A percentile compares a stretch with the other conserved stretches of the same genome.
Conservation (phyloP, 768 basidiomycete genomes). For the Trametes gibbosa region DNA sequence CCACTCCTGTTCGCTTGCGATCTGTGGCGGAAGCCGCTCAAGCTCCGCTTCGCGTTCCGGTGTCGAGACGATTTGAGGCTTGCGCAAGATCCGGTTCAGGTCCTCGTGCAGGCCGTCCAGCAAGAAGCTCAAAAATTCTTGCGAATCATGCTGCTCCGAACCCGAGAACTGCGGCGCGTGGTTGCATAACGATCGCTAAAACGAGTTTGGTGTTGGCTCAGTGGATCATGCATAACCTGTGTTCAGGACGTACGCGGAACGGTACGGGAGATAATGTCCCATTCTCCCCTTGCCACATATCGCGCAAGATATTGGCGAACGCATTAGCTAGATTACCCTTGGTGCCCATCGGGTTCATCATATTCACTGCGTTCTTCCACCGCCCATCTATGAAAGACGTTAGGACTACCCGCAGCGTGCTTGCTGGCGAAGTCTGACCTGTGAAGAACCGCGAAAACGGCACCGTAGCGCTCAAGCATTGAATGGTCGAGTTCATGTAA, state of each 20-base stretch:
- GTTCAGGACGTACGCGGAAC: conserved; percentile 65
- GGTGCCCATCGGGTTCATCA: conserved; percentile 81
- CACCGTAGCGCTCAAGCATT: conserved; percentile 92
- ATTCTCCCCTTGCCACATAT: conserved; percentile 86
- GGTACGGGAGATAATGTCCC: conserved; percentile 77
- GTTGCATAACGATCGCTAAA: conserved; percentile 55
- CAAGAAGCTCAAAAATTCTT: conserved; percentile 93
- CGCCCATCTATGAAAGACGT: conserved; percentile 56
- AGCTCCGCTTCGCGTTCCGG: conserved; percentile 85
- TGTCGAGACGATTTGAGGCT: conserved; percentile 59
- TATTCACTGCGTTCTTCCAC: conserved; percentile 84
- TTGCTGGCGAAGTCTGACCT: conserved; percentile 41
- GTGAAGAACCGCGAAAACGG: conserved; percentile 93
- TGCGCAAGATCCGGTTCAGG: conserved; percentile 82
- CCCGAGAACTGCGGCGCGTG: conserved; percentile 76
- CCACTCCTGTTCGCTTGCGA: conserved; percentile 95
- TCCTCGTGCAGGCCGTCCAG: conserved; percentile 97
- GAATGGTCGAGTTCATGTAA: conserved; percentile 98
- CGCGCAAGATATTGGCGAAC: conserved; percentile 79
- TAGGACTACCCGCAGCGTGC: too few species aligned
- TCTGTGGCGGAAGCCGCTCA: conserved; percentile 79
- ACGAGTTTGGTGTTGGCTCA: conserved; percentile 23
- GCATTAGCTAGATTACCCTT: conserved; percentile 78
- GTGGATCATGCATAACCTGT: neutral
- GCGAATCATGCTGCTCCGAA: conserved; percentile 93